phyloP scores from a whole-genome alignment of 2,329 filamentous ascomycete genomes.

The Bretziella fagacearum region DNA sequence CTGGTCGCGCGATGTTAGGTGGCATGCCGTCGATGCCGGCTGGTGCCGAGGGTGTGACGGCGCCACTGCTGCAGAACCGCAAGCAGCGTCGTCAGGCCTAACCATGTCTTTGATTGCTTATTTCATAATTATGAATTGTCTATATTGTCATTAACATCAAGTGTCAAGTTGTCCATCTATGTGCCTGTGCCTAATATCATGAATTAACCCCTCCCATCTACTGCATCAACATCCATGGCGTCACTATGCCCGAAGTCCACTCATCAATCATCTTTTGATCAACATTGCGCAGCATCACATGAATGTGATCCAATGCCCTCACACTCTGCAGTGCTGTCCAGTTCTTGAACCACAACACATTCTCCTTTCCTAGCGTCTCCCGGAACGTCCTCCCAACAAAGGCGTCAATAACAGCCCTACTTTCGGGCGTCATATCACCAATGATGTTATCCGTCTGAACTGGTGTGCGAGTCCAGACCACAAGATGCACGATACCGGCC shows the following conservation, averaged over 20 bases:
- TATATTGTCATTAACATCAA: slow-evolving; percentile 1
- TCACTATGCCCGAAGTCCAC: slow-evolving; percentile 27
- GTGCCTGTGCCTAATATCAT: slow-evolving; percentile 1
- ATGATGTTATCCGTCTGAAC: slow-evolving; percentile 54
- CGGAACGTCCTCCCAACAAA: slow-evolving; percentile 59
- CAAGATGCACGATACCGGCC: slow-evolving; percentile 54
- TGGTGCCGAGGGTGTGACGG: slow-evolving; percentile 19
- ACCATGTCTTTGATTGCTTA: background rate
- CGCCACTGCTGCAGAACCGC: slow-evolving; percentile 32
- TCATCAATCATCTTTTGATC: slow-evolving; percentile 33
- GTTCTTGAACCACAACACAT: slow-evolving; percentile 86
- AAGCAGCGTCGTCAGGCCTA: slow-evolving; percentile 36
- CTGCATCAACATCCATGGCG: slow-evolving; percentile 4
- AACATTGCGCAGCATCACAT: slow-evolving; percentile 49
- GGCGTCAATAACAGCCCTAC: slow-evolving; percentile 43
- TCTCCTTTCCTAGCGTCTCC: slow-evolving; percentile 33
- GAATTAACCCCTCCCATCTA: background rate
- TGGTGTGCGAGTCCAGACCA: slow-evolving; percentile 77
- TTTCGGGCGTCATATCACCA: slow-evolving; percentile 55
- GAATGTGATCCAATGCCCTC: slow-evolving; percentile 73
- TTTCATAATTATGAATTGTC: slow-evolving; percentile 19
- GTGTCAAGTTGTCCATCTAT: background rate
- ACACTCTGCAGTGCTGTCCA: slow-evolving; percentile 82
- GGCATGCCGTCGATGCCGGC: slow-evolving; percentile 18
- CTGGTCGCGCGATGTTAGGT: slow-evolving; percentile 32